These are phyloP conservation scores for Gossypium schwendimanii DNA, from an alignment of 441 rosid genomes.

Conservation along the genomic window DNA sequence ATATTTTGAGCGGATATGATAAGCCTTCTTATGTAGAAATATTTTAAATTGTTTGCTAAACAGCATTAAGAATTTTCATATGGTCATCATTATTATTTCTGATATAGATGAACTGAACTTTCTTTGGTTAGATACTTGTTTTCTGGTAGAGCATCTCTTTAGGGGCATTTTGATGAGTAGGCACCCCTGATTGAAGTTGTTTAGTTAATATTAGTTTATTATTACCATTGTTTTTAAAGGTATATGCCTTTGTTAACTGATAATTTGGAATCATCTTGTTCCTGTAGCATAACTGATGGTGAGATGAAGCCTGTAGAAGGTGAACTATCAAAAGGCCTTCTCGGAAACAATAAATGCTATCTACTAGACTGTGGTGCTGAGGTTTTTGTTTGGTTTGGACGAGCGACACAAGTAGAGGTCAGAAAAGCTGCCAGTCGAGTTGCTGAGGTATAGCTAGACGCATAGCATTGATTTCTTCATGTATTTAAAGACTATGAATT, in stretches of 20 bases:
- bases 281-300: constrained; percentile 56
- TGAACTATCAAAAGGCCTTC: constrained; percentile 67
- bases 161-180: neutral
- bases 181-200: neutral
- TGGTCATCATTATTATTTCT: neutral
- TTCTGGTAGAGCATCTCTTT: neutral
- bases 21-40: neutral
- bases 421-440: constrained; percentile 74
- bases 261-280: constrained; percentile 22
- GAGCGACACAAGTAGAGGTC: constrained; percentile 89
- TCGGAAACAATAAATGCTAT: constrained; percentile 85
- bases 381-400: constrained; percentile 93
- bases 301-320: constrained; percentile 60
- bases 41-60: neutral
- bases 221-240: neutral
- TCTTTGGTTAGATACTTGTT: neutral
- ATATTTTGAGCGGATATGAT: neutral
- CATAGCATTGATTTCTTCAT: constrained; percentile 11
- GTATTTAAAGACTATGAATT: constrained; percentile 20
- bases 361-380: constrained; percentile 85
- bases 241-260: constrained; percentile 12
- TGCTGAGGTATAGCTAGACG: constrained; percentile 69
- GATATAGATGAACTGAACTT: neutral
- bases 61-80: neutral
- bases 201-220: neutral